Evolutionary conservation across 23 red algal species (phyloP).

Genomic region (Gracilariopsis chorda): DNA sequence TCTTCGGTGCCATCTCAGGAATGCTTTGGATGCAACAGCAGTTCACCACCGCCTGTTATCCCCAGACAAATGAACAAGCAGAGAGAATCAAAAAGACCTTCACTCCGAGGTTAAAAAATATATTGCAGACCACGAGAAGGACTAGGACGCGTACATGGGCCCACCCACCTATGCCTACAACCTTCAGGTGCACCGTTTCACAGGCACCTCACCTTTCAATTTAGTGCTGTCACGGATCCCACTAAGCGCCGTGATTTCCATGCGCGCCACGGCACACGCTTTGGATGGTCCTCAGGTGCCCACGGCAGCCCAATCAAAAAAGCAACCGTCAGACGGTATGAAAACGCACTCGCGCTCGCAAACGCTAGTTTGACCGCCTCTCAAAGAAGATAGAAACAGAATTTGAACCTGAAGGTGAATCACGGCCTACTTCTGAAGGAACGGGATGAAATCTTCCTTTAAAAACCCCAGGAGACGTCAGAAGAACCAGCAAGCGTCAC

Average conservation of each 20-base stretch:
- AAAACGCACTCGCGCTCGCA: too few relatives aligned
- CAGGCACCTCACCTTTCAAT: background rate
- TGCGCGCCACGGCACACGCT: too few relatives aligned
- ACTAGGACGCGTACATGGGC: background rate
- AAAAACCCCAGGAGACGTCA: too few relatives aligned
- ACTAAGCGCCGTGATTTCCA: background rate
- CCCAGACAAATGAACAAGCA: background rate
- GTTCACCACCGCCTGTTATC: background rate
- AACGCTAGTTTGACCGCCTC: too few relatives aligned
- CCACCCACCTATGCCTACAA: background rate
- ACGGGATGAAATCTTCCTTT: too few relatives aligned
- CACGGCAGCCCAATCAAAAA: too few relatives aligned
- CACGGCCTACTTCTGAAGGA: too few relatives aligned
- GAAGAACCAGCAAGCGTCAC: too few relatives aligned
- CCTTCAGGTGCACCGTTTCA: background rate
- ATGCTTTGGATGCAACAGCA: background rate
- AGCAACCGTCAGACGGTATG: too few relatives aligned
- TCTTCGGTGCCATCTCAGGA: background rate
- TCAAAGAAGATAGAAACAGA: too few relatives aligned
- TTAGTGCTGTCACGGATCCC: background rate
- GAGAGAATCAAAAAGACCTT: background rate
- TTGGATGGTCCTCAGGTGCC: too few relatives aligned
- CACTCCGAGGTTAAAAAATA: background rate
- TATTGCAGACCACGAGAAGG: background rate
- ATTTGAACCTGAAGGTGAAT: too few relatives aligned